Conservation (phyloP, 169 alveolate species). For the Perkinsus olseni region DNA sequence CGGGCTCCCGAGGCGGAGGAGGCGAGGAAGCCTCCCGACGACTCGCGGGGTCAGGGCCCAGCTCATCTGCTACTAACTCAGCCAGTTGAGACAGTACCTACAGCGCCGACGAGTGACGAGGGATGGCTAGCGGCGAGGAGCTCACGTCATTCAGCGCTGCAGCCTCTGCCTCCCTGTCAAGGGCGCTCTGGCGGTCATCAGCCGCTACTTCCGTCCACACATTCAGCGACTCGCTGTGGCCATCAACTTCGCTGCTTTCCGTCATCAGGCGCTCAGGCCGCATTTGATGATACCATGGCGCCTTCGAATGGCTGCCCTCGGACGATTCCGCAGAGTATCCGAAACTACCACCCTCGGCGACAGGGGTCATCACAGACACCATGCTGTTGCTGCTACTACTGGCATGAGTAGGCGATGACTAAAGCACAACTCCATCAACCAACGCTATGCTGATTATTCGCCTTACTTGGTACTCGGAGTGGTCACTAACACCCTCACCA, state of each 20-base stretch:
- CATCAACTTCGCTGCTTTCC: too few species aligned
- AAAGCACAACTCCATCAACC: background rate
- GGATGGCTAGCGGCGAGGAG: too few species aligned
- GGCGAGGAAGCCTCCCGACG: too few species aligned
- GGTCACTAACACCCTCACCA: background rate
- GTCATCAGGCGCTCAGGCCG: too few species aligned
- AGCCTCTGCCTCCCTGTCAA: background rate
- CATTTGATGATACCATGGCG: background rate
- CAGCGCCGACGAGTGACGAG: background rate
- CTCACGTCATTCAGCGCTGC: background rate
- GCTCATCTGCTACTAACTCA: background rate
- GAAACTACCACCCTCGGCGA: background rate
- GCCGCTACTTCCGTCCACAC: background rate
- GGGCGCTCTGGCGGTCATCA: background rate
- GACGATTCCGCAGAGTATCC: background rate
- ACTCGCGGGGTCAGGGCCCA: background rate
- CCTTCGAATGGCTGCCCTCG: background rate
- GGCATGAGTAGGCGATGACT: background rate
- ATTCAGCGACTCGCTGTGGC: too few species aligned
- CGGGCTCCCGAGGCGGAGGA: background rate
- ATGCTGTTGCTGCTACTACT: background rate
- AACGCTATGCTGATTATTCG: background rate
- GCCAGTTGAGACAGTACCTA: background rate
- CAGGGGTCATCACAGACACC: background rate
- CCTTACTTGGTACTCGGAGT: background rate